phyloP scores from a whole-genome alignment of 495 filamentous ascomycete species.

The Zalerion maritima region DNA sequence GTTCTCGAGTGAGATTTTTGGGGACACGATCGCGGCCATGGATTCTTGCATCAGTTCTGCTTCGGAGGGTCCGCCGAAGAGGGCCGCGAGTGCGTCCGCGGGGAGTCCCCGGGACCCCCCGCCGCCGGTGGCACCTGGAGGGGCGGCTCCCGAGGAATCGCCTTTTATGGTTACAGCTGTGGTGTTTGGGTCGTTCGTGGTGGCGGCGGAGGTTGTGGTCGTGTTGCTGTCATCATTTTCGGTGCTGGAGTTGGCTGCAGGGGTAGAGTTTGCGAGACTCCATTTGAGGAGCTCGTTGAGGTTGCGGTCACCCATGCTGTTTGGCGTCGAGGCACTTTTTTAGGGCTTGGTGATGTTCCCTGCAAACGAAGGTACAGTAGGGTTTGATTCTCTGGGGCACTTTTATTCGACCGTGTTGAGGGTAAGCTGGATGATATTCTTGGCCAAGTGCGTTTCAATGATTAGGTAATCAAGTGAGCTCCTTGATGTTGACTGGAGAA shows the following conservation, averaged over 20 bases:
- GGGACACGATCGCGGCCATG: conserved; percentile 54
- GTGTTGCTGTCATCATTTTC: conserved; percentile 11
- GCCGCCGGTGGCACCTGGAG: conserved; percentile 20
- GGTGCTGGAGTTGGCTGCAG: conserved; percentile 22
- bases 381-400: too few species aligned
- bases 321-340: too few species aligned
- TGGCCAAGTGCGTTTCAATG: too few species aligned
- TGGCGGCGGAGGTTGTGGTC: conserved; percentile 10
- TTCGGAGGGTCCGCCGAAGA: conserved; percentile 70
- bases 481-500: too few species aligned
- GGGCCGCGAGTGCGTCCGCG: conserved; percentile 48
- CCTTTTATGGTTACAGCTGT: conserved; percentile 17
- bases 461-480: too few species aligned
- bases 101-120: too few species aligned
- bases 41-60: conserved; percentile 77
- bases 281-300: conserved; percentile 75
- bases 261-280: conserved; percentile 68
- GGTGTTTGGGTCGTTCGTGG: conserved; percentile 22
- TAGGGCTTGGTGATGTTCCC: too few species aligned
- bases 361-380: too few species aligned
- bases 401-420: too few species aligned
- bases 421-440: too few species aligned
- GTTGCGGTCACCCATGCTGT: conserved; percentile 24
- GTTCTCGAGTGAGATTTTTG: conserved; percentile 50
- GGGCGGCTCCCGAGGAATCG: conserved; percentile 24